A percentile compares a stretch with the other conserved stretches of the same genome.
phyloP scores from a whole-genome alignment of 1,284 basidiomycete genomes.

The Leccinum griseonigrum region DNA sequence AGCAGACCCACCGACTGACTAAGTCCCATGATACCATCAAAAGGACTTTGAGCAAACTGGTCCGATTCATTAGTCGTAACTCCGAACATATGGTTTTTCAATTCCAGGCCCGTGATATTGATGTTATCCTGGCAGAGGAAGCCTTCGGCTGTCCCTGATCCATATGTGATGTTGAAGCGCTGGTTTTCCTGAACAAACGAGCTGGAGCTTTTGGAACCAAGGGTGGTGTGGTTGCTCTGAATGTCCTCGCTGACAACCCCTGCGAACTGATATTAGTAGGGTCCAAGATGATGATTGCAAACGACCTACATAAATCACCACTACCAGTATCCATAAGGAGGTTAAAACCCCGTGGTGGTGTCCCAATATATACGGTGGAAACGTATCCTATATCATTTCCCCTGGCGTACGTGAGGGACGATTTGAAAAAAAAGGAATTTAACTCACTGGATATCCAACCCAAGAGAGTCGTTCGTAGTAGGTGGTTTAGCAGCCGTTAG shows the following conservation, averaged over 20 bases:
- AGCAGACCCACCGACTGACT: slow-evolving; percentile 58
- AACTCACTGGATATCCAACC: slow-evolving; percentile 68
- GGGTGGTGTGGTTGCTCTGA: slow-evolving; percentile 65
- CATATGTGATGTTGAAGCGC: slow-evolving; percentile 74
- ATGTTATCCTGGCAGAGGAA: slow-evolving; percentile 68
- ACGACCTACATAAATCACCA: slow-evolving; percentile 66
- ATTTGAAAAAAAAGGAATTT: background rate
- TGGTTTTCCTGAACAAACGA: slow-evolving; percentile 57
- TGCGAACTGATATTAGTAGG: background rate
- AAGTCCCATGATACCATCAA: slow-evolving; percentile 86
- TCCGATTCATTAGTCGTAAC: slow-evolving; percentile 60
- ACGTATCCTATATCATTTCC: slow-evolving; percentile 56
- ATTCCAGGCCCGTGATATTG: slow-evolving; percentile 60
- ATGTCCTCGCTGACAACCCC: slow-evolving; percentile 31
- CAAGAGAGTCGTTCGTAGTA: slow-evolving; percentile 58
- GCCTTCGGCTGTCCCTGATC: slow-evolving; percentile 70
- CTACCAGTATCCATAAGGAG: slow-evolving; percentile 87
- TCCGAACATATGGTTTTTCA: slow-evolving; percentile 71
- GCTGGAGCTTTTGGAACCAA: slow-evolving; percentile 64
- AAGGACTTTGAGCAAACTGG: slow-evolving; percentile 63
- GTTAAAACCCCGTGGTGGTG: slow-evolving; percentile 67
- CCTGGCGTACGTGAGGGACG: slow-evolving; percentile 24
- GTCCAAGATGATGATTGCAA: background rate
- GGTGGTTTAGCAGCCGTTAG: slow-evolving; percentile 54
- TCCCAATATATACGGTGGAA: slow-evolving; percentile 75